phyloP scores from a whole-genome alignment of 106 monocot species.

The Vanilla planifolia region DNA sequence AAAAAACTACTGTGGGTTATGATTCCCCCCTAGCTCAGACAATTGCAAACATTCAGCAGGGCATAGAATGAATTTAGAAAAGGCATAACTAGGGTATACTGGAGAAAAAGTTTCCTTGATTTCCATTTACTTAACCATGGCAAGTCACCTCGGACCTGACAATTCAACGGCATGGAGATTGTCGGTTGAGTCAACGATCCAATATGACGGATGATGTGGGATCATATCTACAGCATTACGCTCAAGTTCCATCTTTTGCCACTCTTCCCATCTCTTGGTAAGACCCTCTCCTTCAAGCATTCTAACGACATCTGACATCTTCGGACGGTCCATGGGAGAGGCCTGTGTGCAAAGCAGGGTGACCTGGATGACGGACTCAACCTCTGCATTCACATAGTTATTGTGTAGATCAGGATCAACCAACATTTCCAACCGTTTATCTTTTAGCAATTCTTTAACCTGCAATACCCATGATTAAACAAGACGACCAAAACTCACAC shows the following conservation, averaged over 20 bases:
- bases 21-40: too few species aligned
- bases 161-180: constrained; percentile 52
- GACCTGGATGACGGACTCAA: constrained; percentile 80
- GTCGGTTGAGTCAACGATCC: constrained; percentile 66
- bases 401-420: constrained; percentile 71
- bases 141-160: constrained; percentile 58
- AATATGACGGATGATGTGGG: constrained; percentile 27
- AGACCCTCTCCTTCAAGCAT: constrained; percentile 94
- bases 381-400: constrained; percentile 57
- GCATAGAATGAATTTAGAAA: too few species aligned
- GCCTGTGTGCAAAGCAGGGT: constrained; percentile 79
- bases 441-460: constrained; percentile 80
- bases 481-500: too few species aligned
- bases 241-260: constrained; percentile 71
- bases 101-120: too few species aligned
- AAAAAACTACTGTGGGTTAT: too few species aligned
- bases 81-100: too few species aligned
- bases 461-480: too few species aligned
- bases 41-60: too few species aligned
- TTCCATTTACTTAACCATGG: too few species aligned
- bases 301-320: constrained; percentile 87
- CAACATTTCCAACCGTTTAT: constrained; percentile 61
- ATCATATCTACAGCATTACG: constrained; percentile 36
- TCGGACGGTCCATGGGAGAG: constrained; percentile 66
- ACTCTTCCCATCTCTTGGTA: constrained; percentile 81